Evolutionary conservation across 768 basidiomycete genomes (phyloP).

Genomic region (Trametes gibbosa): DNA sequence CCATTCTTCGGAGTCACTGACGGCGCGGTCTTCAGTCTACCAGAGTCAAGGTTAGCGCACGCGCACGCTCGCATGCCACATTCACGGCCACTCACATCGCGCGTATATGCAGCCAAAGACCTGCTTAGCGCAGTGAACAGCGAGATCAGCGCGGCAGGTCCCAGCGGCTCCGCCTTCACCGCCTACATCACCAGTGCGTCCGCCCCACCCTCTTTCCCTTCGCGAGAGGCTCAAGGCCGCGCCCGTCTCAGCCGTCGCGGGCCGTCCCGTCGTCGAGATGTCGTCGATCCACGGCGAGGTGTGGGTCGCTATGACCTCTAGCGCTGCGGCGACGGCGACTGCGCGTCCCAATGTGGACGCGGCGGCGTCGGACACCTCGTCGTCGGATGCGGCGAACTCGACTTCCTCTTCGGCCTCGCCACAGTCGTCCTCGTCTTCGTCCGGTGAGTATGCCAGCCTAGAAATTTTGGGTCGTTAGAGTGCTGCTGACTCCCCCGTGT

Average conservation of each 20-base stretch:
- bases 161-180: not conserved
- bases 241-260: not conserved
- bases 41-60: not conserved
- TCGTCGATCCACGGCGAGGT: not conserved
- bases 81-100: not conserved
- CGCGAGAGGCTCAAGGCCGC: not conserved
- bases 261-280: not conserved
- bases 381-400: not conserved
- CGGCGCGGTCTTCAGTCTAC: not conserved
- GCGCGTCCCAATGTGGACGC: not conserved
- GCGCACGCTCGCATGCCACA: no score
- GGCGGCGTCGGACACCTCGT: not conserved
- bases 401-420: not conserved
- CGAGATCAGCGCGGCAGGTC: not conserved
- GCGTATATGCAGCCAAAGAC: not conserved
- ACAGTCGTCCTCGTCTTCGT: not conserved
- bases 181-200: slow-evolving; percentile 2
- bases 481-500: no score
- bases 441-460: not conserved
- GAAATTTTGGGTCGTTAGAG: no score
- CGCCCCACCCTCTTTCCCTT: not conserved
- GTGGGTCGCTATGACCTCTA: not conserved
- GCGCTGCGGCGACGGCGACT: not conserved
- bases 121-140: slow-evolving; percentile 1
- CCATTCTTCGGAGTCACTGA: not conserved